Base-by-base conservation (phyloP, 225 moss, liverwort and hornwort genomes). In the Anthoceros angustus region DNA sequence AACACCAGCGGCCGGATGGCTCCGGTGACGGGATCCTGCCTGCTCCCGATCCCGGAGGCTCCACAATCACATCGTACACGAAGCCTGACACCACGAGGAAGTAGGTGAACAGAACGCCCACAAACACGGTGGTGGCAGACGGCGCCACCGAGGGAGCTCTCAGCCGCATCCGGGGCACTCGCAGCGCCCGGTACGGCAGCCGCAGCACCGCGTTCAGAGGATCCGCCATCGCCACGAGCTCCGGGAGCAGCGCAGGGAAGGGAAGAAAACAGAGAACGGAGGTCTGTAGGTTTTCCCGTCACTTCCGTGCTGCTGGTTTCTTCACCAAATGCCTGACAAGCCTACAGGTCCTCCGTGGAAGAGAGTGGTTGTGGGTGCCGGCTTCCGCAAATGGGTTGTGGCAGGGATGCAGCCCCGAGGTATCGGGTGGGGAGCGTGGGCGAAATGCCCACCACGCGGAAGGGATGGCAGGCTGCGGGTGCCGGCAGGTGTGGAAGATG, bases 31-130 rank as follows among this genome's bases (percentile, higher is more conserved):
- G 92, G 91, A 78, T 98, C 95, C 73, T 98, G 95, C 70, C 77
- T 85, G 88, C 95, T 98, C 40, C 95, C 95, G 42, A 98, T 98
- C 62, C 95, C 91, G 0, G 95, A 63, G 95, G 92, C 84, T 89
- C 92, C 68, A 98, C 95, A 16, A 98, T 92, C 78, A 98, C 92
- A 46, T 98, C 95, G 43, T 98, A 98, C 63, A 98, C 89, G 71
- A 98, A 92, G 32, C 95, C 95, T 42, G 95, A 98, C 6, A 98
- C 79, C 63, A 98, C 92, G 67, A 98, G 66, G 74, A 92, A 98
- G 72, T 98, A 98, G 0, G 89, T 85, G 43, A 74, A 71, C 63
- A 92, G 64, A 46, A 87, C 87, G 41, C 89, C 45, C 21, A 72
- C 83, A 64, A 92, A 98, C 20, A 98, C 88, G 46, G 88, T 83